phyloP scores from a whole-genome alignment of 2,329 filamentous ascomycete genomes.

The Epichloe coenophiala region DNA sequence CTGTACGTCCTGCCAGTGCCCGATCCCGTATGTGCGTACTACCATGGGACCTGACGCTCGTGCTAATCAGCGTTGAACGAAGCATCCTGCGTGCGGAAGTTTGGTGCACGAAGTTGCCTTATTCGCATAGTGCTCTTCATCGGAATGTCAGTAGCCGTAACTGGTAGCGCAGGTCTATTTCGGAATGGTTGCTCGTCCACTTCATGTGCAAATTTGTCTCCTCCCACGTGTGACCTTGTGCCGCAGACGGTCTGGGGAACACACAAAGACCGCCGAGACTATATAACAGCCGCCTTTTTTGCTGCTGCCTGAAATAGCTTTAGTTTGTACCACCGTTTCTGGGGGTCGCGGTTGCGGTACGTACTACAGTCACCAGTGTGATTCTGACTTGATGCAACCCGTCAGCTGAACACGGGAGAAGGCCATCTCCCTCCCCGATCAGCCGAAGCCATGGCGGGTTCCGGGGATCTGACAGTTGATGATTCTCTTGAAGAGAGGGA shows the following conservation, averaged over 20 bases:
- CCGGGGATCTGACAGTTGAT: too few relatives aligned
- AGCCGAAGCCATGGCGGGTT: too few relatives aligned
- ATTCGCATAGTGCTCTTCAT: background rate
- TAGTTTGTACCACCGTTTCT: background rate
- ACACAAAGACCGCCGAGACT: background rate
- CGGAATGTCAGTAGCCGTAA: too few relatives aligned
- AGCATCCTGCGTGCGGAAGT: background rate
- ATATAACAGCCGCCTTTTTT: too few relatives aligned
- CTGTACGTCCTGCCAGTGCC: background rate
- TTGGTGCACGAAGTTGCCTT: background rate
- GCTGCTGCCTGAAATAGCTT: background rate
- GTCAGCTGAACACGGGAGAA: too few relatives aligned
- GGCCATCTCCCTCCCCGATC: too few relatives aligned
- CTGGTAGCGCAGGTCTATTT: background rate
- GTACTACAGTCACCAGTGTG: too few relatives aligned
- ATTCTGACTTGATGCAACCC: too few relatives aligned
- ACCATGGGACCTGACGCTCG: background rate
- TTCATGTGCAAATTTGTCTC: background rate
- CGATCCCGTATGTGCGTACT: too few relatives aligned
- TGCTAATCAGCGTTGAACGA: background rate
- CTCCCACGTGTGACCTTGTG: background rate
- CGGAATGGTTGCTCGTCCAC: background rate
- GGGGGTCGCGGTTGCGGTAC: too few relatives aligned
- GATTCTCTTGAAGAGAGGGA: too few relatives aligned
- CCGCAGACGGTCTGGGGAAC: background rate